Base-by-base conservation (phyloP, 371 early-diverging fungal genomes). In the Phascolomyces articulosus region DNA sequence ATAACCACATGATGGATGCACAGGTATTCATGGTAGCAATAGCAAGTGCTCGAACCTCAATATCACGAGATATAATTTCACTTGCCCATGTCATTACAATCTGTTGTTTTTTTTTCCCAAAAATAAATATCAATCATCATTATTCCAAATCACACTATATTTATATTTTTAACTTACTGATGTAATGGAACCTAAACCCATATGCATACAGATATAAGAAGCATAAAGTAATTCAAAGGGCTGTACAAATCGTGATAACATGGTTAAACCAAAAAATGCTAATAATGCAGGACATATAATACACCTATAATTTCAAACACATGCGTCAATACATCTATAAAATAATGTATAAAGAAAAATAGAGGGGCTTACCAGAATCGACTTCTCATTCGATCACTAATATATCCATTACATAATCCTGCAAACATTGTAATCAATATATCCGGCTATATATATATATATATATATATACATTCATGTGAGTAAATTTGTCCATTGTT, bases 71-170 rank as follows among this genome's bases (percentile, higher is more conserved):
- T n/a, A 83, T 76, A 9, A 66, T 74, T 49, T 83, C 83, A 53
- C 74, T 83, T 40, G 80, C 79, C 80, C 80, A 83, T 20, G 83
- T 80, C 83, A 83, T 83, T 6, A 78, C 65, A 34, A 78, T 66
- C 83, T 83, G 65, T 6, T 2, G 13, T 0, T 3, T 29, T 20
- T 49, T 44, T 8, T n/a, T 15, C 15, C 16, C 16, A n/a, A 13
- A 44, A 13, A 44, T n/a, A 8, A 18, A 44, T 44, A 13, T 13
- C 2, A 15, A 44, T 15, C 44, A 13, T 8, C 4, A 44, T 4
- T n/a, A n/a, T 44, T 16, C 16, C 29, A n/a, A n/a, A n/a, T n/a
- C n/a, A n/a, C n/a, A n/a, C n/a, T n/a, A n/a, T n/a, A n/a, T n/a
- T n/a, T n/a, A n/a, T n/a, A n/a, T n/a, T 31, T 18, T 28, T 1